phyloP scores from a whole-genome alignment of 2,329 filamentous ascomycete genomes.

The Cercospora beticola region DNA sequence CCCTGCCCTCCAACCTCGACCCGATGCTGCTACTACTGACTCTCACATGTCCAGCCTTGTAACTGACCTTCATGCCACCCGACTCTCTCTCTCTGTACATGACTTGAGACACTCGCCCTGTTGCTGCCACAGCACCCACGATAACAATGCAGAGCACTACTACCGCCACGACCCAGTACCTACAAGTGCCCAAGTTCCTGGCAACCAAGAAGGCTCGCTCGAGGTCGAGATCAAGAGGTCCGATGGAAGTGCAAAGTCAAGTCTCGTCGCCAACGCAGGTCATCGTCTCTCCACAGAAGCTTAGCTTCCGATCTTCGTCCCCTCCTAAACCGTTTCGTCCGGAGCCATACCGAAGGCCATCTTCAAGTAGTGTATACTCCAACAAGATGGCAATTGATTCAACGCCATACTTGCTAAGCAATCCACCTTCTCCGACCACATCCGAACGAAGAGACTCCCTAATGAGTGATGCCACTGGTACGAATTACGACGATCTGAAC shows the following conservation, averaged over 20 bases:
- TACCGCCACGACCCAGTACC: constrained; percentile 34
- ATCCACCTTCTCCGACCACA: constrained; percentile 11
- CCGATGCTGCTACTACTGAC: not conserved
- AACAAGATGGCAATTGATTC: constrained; percentile 18
- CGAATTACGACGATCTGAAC: constrained; percentile 37
- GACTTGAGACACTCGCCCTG: not conserved
- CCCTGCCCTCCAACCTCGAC: constrained; percentile 1
- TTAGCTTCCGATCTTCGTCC: constrained; percentile 27
- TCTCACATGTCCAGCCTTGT: not conserved
- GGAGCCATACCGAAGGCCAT: constrained; percentile 22
- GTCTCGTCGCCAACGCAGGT: constrained; percentile 28
- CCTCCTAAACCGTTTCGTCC: constrained; percentile 22
- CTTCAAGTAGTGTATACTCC: constrained; percentile 12
- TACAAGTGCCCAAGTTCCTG: constrained; percentile 40
- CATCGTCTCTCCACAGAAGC: constrained; percentile 29
- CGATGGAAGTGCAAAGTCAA: constrained; percentile 26
- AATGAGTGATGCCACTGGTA: constrained; percentile 23
- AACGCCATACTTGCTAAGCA: constrained; percentile 22
- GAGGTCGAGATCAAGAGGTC: constrained; percentile 33
- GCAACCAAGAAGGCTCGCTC: constrained; percentile 37
- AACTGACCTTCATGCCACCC: not conserved
- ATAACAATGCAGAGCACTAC: constrained; percentile 22
- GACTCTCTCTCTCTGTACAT: not conserved
- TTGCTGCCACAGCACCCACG: constrained; percentile 21
- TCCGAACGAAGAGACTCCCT: constrained; percentile 19